Evolutionary conservation across 1,139 yeast species (phyloP).

Genomic region (Zygoascus sp.): DNA sequence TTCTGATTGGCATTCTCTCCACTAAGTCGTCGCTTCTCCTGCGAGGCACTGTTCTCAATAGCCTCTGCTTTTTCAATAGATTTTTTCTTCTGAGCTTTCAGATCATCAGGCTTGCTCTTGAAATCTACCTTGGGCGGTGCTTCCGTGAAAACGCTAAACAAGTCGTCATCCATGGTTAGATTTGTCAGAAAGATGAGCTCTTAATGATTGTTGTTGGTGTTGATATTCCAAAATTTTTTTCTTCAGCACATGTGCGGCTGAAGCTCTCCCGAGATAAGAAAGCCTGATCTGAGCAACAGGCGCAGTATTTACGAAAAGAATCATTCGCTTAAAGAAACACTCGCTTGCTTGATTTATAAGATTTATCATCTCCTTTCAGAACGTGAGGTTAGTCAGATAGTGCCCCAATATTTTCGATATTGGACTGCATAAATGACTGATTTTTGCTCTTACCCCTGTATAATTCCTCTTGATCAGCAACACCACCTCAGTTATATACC

Average conservation of each 20-base stretch:
- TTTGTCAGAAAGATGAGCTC: neutral
- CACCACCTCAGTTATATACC: too few relatives aligned
- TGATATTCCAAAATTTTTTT: constrained; percentile 1
- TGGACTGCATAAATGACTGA: too few relatives aligned
- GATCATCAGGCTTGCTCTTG: neutral
- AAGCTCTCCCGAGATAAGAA: neutral
- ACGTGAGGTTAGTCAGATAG: too few relatives aligned
- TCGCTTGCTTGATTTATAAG: too few relatives aligned
- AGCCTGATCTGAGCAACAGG: neutral
- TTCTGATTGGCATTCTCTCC: neutral
- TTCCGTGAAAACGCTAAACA: constrained; percentile 16
- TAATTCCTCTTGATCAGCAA: too few relatives aligned
- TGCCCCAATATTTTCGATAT: too few relatives aligned
- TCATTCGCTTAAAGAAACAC: too few relatives aligned
- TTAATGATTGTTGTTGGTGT: neutral
- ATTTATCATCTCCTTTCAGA: too few relatives aligned
- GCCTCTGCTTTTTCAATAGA: neutral
- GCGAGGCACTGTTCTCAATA: neutral
- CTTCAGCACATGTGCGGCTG: neutral
- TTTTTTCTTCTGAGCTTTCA: neutral
- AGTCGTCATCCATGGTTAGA: constrained; percentile 15
- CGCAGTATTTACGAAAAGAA: too few relatives aligned
- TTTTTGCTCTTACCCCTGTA: too few relatives aligned
- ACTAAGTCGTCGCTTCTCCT: neutral
- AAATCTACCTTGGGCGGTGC: constrained; percentile 8